Evolutionary conservation across 495 filamentous ascomycete species (phyloP).

Genomic region (Aspergillus saccharolyticus): DNA sequence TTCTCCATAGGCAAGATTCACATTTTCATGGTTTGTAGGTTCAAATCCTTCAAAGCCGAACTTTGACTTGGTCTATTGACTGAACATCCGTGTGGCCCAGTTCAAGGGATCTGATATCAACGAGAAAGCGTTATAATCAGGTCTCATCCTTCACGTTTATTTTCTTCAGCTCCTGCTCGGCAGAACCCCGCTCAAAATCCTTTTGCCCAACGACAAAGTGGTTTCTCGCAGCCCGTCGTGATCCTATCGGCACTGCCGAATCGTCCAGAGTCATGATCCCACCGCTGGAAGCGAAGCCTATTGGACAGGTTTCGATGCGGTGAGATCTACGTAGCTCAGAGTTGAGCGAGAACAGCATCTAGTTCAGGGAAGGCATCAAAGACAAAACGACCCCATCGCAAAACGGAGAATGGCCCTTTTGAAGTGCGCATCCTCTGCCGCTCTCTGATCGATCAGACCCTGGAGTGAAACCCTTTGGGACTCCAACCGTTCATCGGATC

Average conservation of each 20-base stretch:
- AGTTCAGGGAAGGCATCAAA: too few relatives aligned
- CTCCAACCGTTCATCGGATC: background rate
- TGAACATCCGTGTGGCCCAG: too few relatives aligned
- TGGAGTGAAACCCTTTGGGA: too few relatives aligned
- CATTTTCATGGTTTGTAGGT: background rate
- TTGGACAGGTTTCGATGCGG: background rate
- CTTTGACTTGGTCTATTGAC: too few relatives aligned
- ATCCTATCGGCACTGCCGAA: background rate
- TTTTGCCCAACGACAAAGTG: background rate
- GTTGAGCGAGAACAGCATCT: background rate
- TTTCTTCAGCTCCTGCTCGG: background rate
- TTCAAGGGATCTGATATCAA: background rate
- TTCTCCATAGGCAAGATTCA: background rate
- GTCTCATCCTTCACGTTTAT: background rate
- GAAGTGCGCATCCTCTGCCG: too few relatives aligned
- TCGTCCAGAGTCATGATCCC: background rate
- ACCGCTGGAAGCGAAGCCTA: background rate
- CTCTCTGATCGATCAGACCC: background rate
- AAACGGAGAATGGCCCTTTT: too few relatives aligned
- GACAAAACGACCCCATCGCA: too few relatives aligned
- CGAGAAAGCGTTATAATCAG: background rate
- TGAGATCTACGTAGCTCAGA: background rate
- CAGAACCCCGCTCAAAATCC: background rate
- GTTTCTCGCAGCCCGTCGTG: background rate
- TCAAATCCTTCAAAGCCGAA: too few relatives aligned